Evolutionary conservation across 2,329 filamentous ascomycete species (phyloP).

Genomic region (Aspergillus ochraceoroseus): DNA sequence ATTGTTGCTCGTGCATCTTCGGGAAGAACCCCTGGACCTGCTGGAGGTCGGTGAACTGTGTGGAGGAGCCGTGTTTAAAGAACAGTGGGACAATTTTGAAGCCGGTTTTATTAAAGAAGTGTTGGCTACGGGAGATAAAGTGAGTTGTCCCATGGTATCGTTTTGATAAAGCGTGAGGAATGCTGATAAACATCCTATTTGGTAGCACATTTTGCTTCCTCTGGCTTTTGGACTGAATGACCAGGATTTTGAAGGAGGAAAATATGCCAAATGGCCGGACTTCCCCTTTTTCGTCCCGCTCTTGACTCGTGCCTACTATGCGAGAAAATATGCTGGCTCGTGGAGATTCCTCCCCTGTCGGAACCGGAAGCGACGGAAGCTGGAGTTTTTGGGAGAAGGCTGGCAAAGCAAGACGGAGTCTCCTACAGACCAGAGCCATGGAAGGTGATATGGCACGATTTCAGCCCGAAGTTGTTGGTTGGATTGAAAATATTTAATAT

Average conservation of each 20-base stretch:
- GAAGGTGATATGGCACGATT: no score
- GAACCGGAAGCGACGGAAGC: not conserved
- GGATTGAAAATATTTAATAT: no score
- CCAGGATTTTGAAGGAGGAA: constrained; percentile 1
- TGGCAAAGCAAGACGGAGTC: no score
- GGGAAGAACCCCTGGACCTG: not conserved
- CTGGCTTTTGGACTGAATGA: not conserved
- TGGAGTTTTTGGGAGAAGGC: not conserved
- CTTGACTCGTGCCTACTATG: not conserved
- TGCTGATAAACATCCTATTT: not conserved
- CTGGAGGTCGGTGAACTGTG: not conserved
- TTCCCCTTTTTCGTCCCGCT: constrained; percentile 1
- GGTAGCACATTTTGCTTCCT: constrained; percentile 1
- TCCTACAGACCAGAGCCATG: no score
- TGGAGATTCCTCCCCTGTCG: constrained; percentile 1
- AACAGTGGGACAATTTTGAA: not conserved
- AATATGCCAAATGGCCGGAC: not conserved
- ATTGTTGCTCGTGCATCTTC: not conserved
- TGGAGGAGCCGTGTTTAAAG: not conserved
- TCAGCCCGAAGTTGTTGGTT: no score
- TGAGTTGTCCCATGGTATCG: not conserved
- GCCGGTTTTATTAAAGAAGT: not conserved
- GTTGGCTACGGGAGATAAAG: not conserved
- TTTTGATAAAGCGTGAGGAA: not conserved
- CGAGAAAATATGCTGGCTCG: not conserved